Evolutionary conservation across 139 green algal genomes (phyloP), one percentile per base, ranked within the genome.

Genomic region (Coelastrella sp.): DNA sequence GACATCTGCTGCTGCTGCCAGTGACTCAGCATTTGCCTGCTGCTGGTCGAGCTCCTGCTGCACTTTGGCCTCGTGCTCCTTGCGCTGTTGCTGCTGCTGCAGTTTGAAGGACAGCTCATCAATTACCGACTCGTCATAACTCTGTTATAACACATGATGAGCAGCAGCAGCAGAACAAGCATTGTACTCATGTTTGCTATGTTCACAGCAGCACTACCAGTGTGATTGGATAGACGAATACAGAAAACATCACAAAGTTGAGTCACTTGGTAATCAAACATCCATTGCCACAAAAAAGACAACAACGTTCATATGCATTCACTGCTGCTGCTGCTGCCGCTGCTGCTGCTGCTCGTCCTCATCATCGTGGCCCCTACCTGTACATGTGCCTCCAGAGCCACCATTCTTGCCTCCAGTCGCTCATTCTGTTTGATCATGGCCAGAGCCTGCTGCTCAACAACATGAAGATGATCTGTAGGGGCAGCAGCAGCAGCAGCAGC

Each of bases 401-500:
- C 27, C 78, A 84, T 84, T 30, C 78, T 64, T 13, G n/a, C 30
- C n/a, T 84, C 78, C 60, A 84, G 60, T 41, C 50, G 19, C 50
- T 81, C 41, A 30, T 71, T 69, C 35, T 82, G 75, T 60, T 17
- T 5, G 5, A 82, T n/a, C 75, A 82, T 82, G 7, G 51, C 75
- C 2, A 37, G 9, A 4, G 75, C 53, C 37, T 82, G 75, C 11
- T 37, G 9, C 75, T 82, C 75, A 32, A 82, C 53, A 1, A 71
- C 34, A 38, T 69, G 23, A 9, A 82, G 75, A 38, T 82, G 75
- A 43, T 37, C 75, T 82, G 75, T 32, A 67, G 0, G 17, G 13
- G 50, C 38, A 77, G 23, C 66, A 78, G 69, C 69, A 78, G 25
- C 2, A 63, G 69, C 41, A 63, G 69, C 69, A 78, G 69, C 41